Base-by-base conservation (phyloP, 208 protist genomes). In the Leptomonas pyrrhocoris region DNA sequence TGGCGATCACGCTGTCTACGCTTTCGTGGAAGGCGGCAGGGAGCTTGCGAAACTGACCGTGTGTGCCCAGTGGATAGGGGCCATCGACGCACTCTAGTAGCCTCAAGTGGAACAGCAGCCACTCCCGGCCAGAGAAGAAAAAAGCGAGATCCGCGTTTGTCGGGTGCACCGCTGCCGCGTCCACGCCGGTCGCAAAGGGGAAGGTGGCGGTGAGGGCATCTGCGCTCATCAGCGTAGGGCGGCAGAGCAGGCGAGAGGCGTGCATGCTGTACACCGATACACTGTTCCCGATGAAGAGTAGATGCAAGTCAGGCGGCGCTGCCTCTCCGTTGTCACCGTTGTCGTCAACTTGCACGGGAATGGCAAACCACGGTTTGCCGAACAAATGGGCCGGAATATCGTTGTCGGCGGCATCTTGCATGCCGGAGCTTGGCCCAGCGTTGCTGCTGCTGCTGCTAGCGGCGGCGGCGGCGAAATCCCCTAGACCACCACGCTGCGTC, bases 61-160 rank as follows among this genome's bases (percentile, higher is more conserved):
- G 70, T 5, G 21, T 23, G 57, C 42, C 19, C 12, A 59, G 66
- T 34, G 34, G 46, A 45, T 76, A 72, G 23, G 70, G 68, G 15
- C 65, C 68, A 16, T 71, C 67, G 25, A 73, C 61, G 40, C 67
- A 74, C 48, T 68, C 74, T 5, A 53, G 36, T 19, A 68, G 15
- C 8, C 58, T 38, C 7, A 89, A 23, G 62, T 95, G 79, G 54
- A 92, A 91, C 1, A 89, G 57, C 45, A 88, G 45, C 74, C 85
- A 95, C 28, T 63, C 58, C 1, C 71, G 72, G 13, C 88, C 83
- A 2, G 74, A 79, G 63, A 93, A 92, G 66, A 93, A 83, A 28
- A 95, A 73, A 28, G 80, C 80, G 12, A 72, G 78, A n/a, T 66
- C 34, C 30, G 83, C 62, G 38, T 86, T 80, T 11, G 68, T 72